phyloP scores from a whole-genome alignment of 164 flowering plant genomes.

The Magnolia changhungtana region DNA sequence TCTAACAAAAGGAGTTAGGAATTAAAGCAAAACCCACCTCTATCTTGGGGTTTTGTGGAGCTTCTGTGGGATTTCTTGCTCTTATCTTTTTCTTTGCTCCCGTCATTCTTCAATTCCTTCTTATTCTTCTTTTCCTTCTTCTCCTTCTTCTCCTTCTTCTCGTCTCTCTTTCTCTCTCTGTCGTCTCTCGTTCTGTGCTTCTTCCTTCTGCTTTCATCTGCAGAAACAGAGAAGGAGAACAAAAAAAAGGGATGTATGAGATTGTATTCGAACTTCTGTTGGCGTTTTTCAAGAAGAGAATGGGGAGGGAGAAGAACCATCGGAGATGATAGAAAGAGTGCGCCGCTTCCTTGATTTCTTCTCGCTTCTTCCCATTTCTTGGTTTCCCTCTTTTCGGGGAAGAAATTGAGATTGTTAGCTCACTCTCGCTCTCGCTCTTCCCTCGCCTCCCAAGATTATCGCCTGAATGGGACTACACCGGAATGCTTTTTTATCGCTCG shows the following conservation, averaged over 20 bases:
- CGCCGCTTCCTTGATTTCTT: slow-evolving; percentile 9
- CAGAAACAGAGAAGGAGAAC: neutral
- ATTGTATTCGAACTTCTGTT: neutral
- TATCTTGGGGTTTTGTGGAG: neutral
- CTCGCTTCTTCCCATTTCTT: slow-evolving; percentile 10
- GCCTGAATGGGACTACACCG: too few relatives aligned
- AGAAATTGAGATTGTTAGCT: too few relatives aligned
- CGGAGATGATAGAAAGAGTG: slow-evolving; percentile 2
- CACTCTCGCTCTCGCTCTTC: too few relatives aligned
- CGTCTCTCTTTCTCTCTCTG: slow-evolving; percentile 1
- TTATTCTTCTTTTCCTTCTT: too few relatives aligned
- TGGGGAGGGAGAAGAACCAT: neutral
- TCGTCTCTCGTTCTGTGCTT: slow-evolving; percentile 10
- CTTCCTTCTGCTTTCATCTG: slow-evolving; percentile 12
- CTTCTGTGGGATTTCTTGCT: slow-evolving; percentile 9
- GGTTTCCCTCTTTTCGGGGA: neutral
- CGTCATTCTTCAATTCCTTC: neutral
- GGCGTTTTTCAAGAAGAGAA: slow-evolving; percentile 7
- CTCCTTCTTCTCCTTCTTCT: neutral
- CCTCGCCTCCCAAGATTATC: too few relatives aligned
- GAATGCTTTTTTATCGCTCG: too few relatives aligned
- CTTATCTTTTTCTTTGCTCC: neutral
- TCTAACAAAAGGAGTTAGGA: neutral
- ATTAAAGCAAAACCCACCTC: slow-evolving; percentile 2
- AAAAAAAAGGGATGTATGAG: neutral